Evolutionary conservation across 2,329 filamentous ascomycete species (phyloP).

Genomic region (Colletotrichum nymphaeae): DNA sequence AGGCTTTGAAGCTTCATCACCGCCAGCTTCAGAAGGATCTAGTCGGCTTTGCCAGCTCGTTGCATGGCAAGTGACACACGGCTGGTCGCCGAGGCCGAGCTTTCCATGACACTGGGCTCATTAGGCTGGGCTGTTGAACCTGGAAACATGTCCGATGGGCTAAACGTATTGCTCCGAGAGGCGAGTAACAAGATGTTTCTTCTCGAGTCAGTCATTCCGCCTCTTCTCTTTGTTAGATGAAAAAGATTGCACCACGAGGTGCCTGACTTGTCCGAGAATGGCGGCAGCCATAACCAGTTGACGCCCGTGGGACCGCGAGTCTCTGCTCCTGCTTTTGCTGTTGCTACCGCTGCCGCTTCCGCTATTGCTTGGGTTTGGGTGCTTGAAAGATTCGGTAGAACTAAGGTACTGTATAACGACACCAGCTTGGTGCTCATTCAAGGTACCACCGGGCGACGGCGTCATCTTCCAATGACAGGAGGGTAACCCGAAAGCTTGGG

Average conservation of each 20-base stretch:
- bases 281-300: constrained; percentile 11
- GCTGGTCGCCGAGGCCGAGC: background rate
- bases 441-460: constrained; percentile 5
- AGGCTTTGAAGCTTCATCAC: constrained; percentile 16
- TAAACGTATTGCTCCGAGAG: constrained; percentile 26
- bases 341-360: background rate
- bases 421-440: constrained; percentile 16
- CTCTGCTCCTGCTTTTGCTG: background rate
- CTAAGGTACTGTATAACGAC: background rate
- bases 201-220: constrained; percentile 32
- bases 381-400: constrained; percentile 9
- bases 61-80: constrained; percentile 1
- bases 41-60: background rate
- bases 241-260: constrained; percentile 26
- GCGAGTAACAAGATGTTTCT: constrained; percentile 28
- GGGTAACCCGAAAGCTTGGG: constrained; percentile 23
- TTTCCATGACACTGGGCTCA: background rate
- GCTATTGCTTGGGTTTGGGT: constrained; percentile 4
- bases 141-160: constrained; percentile 13
- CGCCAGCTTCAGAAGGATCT: background rate
- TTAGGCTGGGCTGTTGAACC: background rate
- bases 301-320: constrained; percentile 4
- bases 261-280: constrained; percentile 31
- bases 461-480: constrained; percentile 25
- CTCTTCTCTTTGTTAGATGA: constrained; percentile 30